Evolutionary conservation across 257 asterid species (phyloP).

Genomic region (Gynochthodes officinalis): DNA sequence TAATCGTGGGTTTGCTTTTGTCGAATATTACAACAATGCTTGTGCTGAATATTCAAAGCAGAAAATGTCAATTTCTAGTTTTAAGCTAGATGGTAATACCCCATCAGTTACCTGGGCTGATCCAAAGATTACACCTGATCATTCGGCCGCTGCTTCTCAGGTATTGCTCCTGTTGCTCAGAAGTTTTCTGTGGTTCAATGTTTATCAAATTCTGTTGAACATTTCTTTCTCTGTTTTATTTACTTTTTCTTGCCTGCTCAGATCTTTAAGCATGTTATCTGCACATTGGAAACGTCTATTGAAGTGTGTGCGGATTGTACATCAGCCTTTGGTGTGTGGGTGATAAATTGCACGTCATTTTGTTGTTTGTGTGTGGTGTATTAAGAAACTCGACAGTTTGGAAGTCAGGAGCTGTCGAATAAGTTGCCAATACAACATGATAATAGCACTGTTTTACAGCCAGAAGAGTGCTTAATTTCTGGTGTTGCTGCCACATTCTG

Average conservation of each 20-base stretch:
- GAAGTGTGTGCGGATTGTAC: not conserved
- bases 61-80: conserved; percentile 57
- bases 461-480: not conserved
- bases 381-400: not conserved
- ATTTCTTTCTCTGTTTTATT: not conserved
- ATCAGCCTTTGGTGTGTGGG: not conserved
- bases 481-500: not conserved
- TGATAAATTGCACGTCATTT: not conserved
- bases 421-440: not conserved
- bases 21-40: conserved; percentile 90
- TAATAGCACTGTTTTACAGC: not conserved
- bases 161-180: conserved; percentile 31
- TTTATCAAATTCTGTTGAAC: conserved; percentile 4
- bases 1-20: conserved; percentile 94
- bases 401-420: not conserved
- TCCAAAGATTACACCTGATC: conserved; percentile 78
- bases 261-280: not conserved
- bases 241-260: not conserved
- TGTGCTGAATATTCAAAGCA: conserved; percentile 93
- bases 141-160: conserved; percentile 84
- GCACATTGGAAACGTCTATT: not conserved
- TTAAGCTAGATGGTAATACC: conserved; percentile 74
- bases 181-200: conserved; percentile 2
- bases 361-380: not conserved
- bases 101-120: conserved; percentile 98